These are phyloP conservation scores for Santalum album DNA, from an alignment of 164 flowering plant genomes.

Conservation along the genomic window DNA sequence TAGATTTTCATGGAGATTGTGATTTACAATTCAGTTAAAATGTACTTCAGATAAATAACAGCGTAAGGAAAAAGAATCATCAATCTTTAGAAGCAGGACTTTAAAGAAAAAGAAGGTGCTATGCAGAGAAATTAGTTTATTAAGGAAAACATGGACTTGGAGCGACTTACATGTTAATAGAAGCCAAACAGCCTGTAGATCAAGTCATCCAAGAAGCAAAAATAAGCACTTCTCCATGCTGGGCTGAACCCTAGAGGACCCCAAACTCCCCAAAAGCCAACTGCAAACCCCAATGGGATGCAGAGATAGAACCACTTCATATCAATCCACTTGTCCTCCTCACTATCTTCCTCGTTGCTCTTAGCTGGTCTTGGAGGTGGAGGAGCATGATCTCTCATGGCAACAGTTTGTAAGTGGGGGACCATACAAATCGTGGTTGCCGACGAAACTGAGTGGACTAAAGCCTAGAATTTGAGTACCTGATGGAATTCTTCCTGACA, in stretches of 20 bases:
- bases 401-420: not conserved
- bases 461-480: too few species aligned
- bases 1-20: too few species aligned
- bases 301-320: not conserved
- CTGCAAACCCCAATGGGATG: not conserved
- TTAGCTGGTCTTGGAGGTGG: too few species aligned
- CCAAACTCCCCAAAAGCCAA: not conserved
- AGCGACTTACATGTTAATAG: not conserved
- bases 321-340: not conserved
- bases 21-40: too few species aligned
- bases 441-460: not conserved
- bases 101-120: too few species aligned
- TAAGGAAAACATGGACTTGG: too few species aligned
- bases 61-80: too few species aligned
- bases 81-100: too few species aligned
- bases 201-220: not conserved
- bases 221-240: not conserved
- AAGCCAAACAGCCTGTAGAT: not conserved
- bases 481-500: not conserved
- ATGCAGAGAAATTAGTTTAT: too few species aligned
- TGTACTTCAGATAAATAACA: too few species aligned
- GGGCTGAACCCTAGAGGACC: not conserved
- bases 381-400: not conserved
- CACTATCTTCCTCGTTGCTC: too few species aligned
- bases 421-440: not conserved